phyloP scores from a whole-genome alignment of 2,329 filamentous ascomycete species.

The Phaeosphaeriaceae sp. region DNA sequence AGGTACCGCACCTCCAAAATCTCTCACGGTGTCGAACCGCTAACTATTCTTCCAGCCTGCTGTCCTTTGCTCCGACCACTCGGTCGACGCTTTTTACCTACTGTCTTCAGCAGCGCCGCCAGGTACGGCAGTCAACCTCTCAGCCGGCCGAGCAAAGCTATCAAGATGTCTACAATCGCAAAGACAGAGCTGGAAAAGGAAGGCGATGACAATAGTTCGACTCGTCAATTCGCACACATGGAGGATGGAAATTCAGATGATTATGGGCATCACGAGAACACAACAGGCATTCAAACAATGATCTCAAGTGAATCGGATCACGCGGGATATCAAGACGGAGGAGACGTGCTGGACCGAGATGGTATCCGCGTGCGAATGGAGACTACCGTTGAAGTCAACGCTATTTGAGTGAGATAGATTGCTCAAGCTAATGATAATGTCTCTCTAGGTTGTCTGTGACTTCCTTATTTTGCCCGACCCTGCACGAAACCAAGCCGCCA shows the following conservation, averaged over 20 bases:
- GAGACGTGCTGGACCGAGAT: constrained; percentile 1
- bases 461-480: too few species aligned
- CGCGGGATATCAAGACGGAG: background rate
- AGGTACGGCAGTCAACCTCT: constrained; percentile 1
- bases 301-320: constrained; percentile 2
- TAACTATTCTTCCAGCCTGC: background rate
- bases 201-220: constrained; percentile 1
- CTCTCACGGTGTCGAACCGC: background rate
- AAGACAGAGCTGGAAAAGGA: constrained; percentile 1
- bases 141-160: constrained; percentile 4
- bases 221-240: constrained; percentile 3
- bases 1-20: constrained; percentile 3
- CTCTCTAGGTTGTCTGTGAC: too few species aligned
- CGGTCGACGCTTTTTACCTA: constrained; percentile 4
- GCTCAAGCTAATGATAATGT: too few species aligned
- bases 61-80: constrained; percentile 5
- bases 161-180: constrained; percentile 2
- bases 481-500: too few species aligned
- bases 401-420: background rate
- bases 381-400: constrained; percentile 4
- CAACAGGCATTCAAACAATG: constrained; percentile 4
- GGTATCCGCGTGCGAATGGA: constrained; percentile 5
- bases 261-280: too few species aligned
- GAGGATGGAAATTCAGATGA: too few species aligned
- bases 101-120: constrained; percentile 2